Evolutionary conservation across 768 basidiomycete genomes (phyloP), one percentile per base, ranked within the genome.

Genomic region (Crepidotus variabilis): DNA sequence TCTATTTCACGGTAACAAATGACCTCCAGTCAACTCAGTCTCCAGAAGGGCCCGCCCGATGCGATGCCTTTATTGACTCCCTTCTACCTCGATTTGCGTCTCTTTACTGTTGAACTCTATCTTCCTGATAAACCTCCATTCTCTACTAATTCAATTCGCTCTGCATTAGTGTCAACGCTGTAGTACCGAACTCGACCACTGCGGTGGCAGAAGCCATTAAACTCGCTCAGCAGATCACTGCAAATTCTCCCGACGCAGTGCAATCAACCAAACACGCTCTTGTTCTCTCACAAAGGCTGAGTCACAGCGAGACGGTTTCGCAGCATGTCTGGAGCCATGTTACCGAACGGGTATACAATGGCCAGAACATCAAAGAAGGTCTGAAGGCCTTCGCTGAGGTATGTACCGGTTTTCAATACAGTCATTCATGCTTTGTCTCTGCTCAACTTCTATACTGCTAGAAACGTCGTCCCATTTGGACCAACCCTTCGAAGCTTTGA

Each of bases 221-320:
- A 2, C 68, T 84, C 55, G 91, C 92, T 2, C 70, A 75, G 52
- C 72, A 79, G 53, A 84, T 93, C 58, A 70, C 70, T 14, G 64
- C 66, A 21, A 89, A 88, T 62, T 91, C 89, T 1, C 92, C 92
- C 0, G 92, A 93, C 67, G 78, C 91, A 0, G 85, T 93, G 1
- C 87, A 88, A 61, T 78, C 81, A 47, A 87, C 90, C 2, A 94
- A 93, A 67, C 74, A 78, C n/a, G 87, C 79, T 0, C 72, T 94
- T 8, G 52, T 88, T 14, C 67, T 87, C 2, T 72, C 80, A 1
- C 79, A 85, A 58, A 71, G 75, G 43, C 75, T 76, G n/a, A 77
- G 78, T 39, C 69, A 83, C 45, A 78, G 83, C 21, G 77, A 83
- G 13, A 75, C 81, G 0, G 75, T 85, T 2, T 47, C 70, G 7